Percentiles rank a stretch among this genome's conserved stretches.
These are phyloP conservation scores for Yueomyces sp. DNA, from an alignment of 805 yeast species.

Conservation along the genomic window DNA sequence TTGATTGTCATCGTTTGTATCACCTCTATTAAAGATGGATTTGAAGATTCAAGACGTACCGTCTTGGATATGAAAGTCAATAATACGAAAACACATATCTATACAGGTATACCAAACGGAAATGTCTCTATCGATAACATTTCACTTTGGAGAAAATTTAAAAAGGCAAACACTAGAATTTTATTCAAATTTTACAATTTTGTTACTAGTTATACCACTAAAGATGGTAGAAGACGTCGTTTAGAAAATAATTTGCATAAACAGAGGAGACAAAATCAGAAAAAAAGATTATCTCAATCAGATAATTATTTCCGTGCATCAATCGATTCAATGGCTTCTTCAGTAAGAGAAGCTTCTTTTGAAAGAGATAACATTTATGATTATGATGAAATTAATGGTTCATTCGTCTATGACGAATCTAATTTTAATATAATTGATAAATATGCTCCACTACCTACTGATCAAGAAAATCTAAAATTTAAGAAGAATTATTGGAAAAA, in stretches of 20 bases:
- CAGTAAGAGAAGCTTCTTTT: constrained; percentile 17
- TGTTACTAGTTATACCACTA: constrained; percentile 19
- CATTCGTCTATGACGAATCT: constrained; percentile 34
- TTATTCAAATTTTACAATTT: constrained; percentile 15
- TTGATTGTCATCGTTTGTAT: constrained; percentile 61
- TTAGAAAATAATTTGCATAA: constrained; percentile 9
- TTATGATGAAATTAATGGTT: constrained; percentile 29
- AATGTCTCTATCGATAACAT: constrained; percentile 54
- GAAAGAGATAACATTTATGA: constrained; percentile 23
- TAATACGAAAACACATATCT: constrained; percentile 57
- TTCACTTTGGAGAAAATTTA: constrained; percentile 56
- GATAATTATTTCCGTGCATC: constrained; percentile 19
- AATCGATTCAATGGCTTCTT: constrained; percentile 23
- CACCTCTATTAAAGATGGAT: constrained; percentile 68
- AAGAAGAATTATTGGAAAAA: constrained; percentile 45
- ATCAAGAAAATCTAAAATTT: constrained; percentile 17
- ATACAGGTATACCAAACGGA: constrained; percentile 39
- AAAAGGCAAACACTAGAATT: constrained; percentile 34
- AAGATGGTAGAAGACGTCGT: constrained; percentile 22
- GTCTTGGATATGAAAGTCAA: constrained; percentile 61
- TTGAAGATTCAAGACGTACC: constrained; percentile 72
- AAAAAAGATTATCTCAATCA: constrained; percentile 2
- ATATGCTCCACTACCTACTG: constrained; percentile 32
- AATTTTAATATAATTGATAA: constrained; percentile 44
- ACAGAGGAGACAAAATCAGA: constrained; percentile 3